Conservation (phyloP, 352 stramenopile species). For the Globisporangium acanthophoron region DNA sequence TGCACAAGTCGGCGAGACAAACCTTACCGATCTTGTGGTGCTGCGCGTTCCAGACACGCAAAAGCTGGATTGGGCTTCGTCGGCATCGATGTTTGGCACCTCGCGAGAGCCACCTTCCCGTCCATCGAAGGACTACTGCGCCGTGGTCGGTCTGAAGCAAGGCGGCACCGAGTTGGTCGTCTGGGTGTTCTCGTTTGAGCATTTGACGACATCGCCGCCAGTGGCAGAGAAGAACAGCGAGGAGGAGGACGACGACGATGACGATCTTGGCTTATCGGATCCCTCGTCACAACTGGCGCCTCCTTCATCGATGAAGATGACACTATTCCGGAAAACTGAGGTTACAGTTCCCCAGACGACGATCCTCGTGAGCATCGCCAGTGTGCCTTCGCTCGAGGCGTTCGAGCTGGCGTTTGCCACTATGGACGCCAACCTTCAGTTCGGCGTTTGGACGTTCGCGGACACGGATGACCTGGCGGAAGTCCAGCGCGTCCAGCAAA, state of each 20-base stretch:
- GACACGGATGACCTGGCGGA: constrained; percentile 44
- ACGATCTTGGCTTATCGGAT: constrained; percentile 5
- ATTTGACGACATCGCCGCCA: not conserved
- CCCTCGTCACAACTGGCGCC: not conserved
- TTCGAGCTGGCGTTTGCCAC: constrained; percentile 46
- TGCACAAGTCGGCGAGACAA: not conserved
- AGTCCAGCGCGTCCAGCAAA: constrained; percentile 33
- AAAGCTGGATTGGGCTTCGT: constrained; percentile 50
- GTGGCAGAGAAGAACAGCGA: not conserved
- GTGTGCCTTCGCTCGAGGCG: constrained; percentile 34
- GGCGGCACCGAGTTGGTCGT: constrained; percentile 31
- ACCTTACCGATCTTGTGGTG: constrained; percentile 26
- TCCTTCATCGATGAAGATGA: constrained; percentile 6
- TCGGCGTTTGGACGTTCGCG: constrained; percentile 55
- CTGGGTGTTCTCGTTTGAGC: constrained; percentile 56
- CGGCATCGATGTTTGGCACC: constrained; percentile 24
- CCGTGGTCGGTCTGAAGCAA: constrained; percentile 43
- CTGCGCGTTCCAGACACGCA: constrained; percentile 39
- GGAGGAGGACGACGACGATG: constrained; percentile 1
- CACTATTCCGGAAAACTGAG: constrained; percentile 36
- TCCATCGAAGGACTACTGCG: constrained; percentile 52
- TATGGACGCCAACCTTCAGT: constrained; percentile 27
- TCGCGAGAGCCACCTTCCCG: constrained; percentile 14
- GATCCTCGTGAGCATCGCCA: constrained; percentile 29
- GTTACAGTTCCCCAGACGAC: constrained; percentile 25